Evolutionary conservation across 306 rosid genomes (phyloP), one percentile per base, ranked within the genome.

Genomic region (Echinosophora koreensis): DNA sequence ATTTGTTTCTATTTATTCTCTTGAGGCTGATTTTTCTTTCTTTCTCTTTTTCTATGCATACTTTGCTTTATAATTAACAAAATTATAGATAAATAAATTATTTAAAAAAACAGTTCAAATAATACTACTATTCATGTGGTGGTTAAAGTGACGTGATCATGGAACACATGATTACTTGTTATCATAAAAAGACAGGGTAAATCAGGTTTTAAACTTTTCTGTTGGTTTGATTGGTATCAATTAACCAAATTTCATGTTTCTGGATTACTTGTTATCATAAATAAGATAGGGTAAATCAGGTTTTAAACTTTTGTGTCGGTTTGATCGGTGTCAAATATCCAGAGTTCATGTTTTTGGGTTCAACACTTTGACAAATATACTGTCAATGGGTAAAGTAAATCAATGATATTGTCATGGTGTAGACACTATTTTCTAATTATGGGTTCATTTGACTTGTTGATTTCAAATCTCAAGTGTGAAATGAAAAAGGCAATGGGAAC

Each of bases 401-500:
- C 27, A 71, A 71, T 64, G 80, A 66, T 61, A 71, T 77, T 46
- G 69, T 44, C 46, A 42, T 49, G 66, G 32, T 8, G 74, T 63
- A 35, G 62, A 54, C 56, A 34, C 6, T 42, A 0, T 63, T 76
- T 17, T 44, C 22, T 14, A 56, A 69, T 32, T 34, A 9, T 77
- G 65, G 32, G 22, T 71, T 57, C 54, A 15, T 47, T 72, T 77
- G 82, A 82, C 76, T 55, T 37, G 0, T 34, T 14, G 54, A 13
- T 63, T 50, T 77, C 14, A 66, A 66, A 50, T 72, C 7, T 55
- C 4, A n/a, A 77, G 61, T 77, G 85, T 70, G 80, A 82, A 71
- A 54, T 34, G 14, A 52, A 32, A 68, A 75, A 75, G 54, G 17
- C 15, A 10, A 15, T 52, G 60, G 56, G 67, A 74, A 55, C 62